Base-by-base conservation (phyloP, 768 basidiomycete genomes). In the Termitomyces sp. region DNA sequence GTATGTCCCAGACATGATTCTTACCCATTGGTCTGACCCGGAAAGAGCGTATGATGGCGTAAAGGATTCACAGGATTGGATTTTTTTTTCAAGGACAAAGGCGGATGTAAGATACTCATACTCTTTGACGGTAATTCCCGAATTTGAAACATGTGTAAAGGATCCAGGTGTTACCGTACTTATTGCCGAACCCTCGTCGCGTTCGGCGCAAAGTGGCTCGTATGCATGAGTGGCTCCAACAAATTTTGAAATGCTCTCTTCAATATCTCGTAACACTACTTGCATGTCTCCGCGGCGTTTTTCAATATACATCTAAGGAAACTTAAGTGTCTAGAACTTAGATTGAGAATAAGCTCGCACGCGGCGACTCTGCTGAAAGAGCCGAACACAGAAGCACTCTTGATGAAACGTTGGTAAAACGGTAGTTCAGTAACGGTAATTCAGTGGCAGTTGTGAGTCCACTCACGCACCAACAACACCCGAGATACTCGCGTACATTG, bases 221-320 rank as follows among this genome's bases (percentile, higher is more conserved):
- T 34, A 38, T 38, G 12, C 24, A 49, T 22, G 22, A 37, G 35
- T 24, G 17, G n/a, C 34, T 54, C 24, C 22, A 28, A 35, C 32
- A 42, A 41, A 38, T 15, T 22, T 28, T 48, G 14, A 22, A 32
- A n/a, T 37, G 21, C 37, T 22, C 17, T 45, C 26, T 30, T 35
- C 10, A 26, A 41, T n/a, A 35, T 55, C 9, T 50, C 51, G 51
- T 56, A 59, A 59, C 26, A 19, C 12, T 19, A 49, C 43, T 43
- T 24, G 30, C 47, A 40, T 34, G 46, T 54, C 35, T 53, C 58
- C 58, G 58, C 58, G 58, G 58, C 30, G 11, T 59, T 45, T 22
- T 52, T 30, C 26, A 15, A 42, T 38, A 42, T 50, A 35, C 42
- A 41, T 40, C 12, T 21, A 32, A 37, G n/a, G 45, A 55, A 53